Percentiles rank a stretch among this genome's conserved stretches.
Evolutionary conservation across 2,329 filamentous ascomycete species (phyloP).

Genomic region (Cordyceps fumosorosea): DNA sequence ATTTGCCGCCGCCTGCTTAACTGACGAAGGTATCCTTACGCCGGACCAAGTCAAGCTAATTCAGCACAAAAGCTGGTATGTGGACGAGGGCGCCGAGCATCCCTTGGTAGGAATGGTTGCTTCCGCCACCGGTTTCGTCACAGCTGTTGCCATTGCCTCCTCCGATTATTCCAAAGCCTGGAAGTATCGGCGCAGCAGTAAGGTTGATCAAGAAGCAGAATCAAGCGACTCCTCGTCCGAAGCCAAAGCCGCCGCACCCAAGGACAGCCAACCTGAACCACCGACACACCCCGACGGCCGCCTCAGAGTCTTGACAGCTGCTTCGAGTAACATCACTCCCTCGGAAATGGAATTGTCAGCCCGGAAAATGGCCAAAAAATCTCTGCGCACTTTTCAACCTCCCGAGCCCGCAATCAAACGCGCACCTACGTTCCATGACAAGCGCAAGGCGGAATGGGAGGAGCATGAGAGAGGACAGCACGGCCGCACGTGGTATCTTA

Average conservation of each 20-base stretch:
- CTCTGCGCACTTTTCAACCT: conserved; percentile 46
- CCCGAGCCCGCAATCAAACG: conserved; percentile 11
- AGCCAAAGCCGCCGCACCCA: background rate
- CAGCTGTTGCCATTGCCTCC: conserved; percentile 53
- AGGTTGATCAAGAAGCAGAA: background rate
- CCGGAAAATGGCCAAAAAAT: conserved; percentile 26
- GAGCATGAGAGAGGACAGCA: conserved; percentile 21
- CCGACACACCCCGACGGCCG: background rate
- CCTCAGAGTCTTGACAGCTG: background rate
- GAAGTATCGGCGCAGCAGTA: conserved; percentile 8
- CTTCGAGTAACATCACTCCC: conserved; percentile 15
- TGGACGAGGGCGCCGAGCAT: conserved; percentile 57
- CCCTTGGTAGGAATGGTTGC: conserved; percentile 59
- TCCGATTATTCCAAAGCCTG: conserved; percentile 18
- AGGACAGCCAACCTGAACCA: background rate
- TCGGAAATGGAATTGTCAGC: conserved; percentile 25
- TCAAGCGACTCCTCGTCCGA: background rate
- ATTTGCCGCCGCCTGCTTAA: conserved; percentile 53
- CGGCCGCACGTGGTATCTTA: conserved; percentile 22
- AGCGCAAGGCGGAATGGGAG: conserved; percentile 20
- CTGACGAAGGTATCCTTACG: conserved; percentile 46
- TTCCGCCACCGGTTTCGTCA: conserved; percentile 59
- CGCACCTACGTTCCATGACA: conserved; percentile 18
- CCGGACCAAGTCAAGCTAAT: conserved; percentile 51
- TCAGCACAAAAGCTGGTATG: conserved; percentile 48